Conservation (phyloP, 257 asterid genomes). For the Dorcoceras hygrometricum region DNA sequence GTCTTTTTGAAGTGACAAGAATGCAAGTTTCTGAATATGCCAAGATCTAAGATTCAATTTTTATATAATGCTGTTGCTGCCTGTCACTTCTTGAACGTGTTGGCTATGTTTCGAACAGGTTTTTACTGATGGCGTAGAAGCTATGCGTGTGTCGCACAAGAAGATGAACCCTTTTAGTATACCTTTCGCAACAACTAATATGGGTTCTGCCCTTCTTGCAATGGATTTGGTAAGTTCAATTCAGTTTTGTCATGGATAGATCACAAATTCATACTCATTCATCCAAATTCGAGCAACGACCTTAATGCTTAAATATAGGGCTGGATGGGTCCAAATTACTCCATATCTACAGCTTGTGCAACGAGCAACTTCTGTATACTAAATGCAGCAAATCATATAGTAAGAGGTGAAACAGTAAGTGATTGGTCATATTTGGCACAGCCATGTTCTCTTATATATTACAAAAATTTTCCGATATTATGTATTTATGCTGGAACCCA, state of each 20-base stretch:
- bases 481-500: too few species aligned
- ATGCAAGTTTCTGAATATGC: neutral
- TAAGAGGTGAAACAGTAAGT: constrained; percentile 47
- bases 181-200: too few species aligned
- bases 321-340: constrained; percentile 55
- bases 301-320: constrained; percentile 32
- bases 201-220: too few species aligned
- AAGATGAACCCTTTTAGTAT: too few species aligned
- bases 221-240: too few species aligned
- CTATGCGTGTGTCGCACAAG: too few species aligned
- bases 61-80: neutral
- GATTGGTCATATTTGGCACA: constrained; percentile 3
- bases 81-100: constrained; percentile 9
- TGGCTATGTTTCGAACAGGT: constrained; percentile 31
- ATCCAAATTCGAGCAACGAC: neutral
- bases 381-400: constrained; percentile 43
- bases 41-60: neutral
- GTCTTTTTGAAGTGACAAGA: neutral
- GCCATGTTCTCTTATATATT: neutral
- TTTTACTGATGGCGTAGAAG: constrained; percentile 26
- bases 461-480: neutral
- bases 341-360: constrained; percentile 56
- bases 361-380: constrained; percentile 49
- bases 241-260: too few species aligned
- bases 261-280: neutral